Base-by-base conservation (phyloP, 352 stramenopile genomes). In the Peronospora belbahrii region DNA sequence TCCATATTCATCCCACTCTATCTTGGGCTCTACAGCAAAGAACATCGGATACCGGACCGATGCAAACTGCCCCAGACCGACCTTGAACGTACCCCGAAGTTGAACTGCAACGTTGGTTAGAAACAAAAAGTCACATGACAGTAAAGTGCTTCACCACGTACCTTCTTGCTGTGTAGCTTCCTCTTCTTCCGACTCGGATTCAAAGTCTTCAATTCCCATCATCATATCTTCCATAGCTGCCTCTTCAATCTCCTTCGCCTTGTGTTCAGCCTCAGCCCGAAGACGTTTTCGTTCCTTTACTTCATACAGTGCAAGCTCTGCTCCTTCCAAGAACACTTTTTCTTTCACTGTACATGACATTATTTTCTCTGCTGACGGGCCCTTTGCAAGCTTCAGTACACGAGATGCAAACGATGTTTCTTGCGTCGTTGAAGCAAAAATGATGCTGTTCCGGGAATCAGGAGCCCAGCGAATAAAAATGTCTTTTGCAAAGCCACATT, bases 191-290 rank as follows among this genome's bases (percentile, higher is more conserved):
- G 74, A 78, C 32, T 87, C 75, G 1, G 69, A 88, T 51, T 94
- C 83, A 42, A 89, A 94, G 61, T 94, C 83, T 62, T 88, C 83
- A 27, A 94, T 91, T 19, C 76, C 79, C 75, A 93, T 87, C 81
- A 94, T 92, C 79, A 94, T 93, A 51, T 94, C 83, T 52, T 94
- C 81, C 81, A 94, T 93, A 25, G 81, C 83, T 39, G 83, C 83
- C 42, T 93, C 83, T 40, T 92, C 83, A 33, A 93, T 77, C 42
- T 94, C 81, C 50, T 93, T 91, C 5, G 83, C 83, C 40, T 91
- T 93, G 62, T 83, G 79, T 53, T 94, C 83, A 6, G 81, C 83
- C 42, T 94, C 83, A 5, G 86, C 72, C 3, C 81, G 82, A 42
- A 92, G 65, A 10, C 81, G 65, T 41, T 86, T 84, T 6, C 83